Base-by-base conservation (phyloP, 2,329 filamentous ascomycete genomes). In the Colletotrichum destructivum region DNA sequence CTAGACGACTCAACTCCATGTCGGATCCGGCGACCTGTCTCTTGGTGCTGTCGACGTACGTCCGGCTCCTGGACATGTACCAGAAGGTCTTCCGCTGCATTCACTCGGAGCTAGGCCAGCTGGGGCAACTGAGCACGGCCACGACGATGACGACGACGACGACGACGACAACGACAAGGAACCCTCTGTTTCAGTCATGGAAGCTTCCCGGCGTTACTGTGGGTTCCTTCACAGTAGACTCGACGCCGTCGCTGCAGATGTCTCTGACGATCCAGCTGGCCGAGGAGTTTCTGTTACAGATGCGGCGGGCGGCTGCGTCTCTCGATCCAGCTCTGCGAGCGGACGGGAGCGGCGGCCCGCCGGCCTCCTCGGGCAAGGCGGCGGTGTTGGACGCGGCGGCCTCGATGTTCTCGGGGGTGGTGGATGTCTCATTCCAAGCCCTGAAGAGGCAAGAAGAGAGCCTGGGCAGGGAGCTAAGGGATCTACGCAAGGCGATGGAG, bases 211-310 rank as follows among this genome's bases (percentile, higher is more conserved):
- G 82, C 59, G 82, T 84, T 4, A 82, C 80, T 5, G 78, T 84
- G 2, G 83, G 83, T 5, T 81, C 81, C 4, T 83, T 84, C 55
- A 78, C 82, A 5, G 80, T 84, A 18, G 80, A 82, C 56, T 80
- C 82, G 15, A 79, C 82, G 4, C 81, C 82, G 1, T 79, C 79
- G n/a, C 76, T 84, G 44, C 83, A 84, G 70, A 83, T 84, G 80
- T 83, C 80, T 13, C 77, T 85, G 23, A 83, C 82, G 3, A 78
- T 84, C 40, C 82, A 84, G 71, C 76, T 85, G n/a, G 82, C 80
- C 6, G 81, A 84, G 69, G 81, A 83, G 73, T 83, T 84, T 52
- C 76, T 84, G 16, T 75, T 74, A 40, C 78, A 80, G 40, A 79
- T 84, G 31, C 78, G 81, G 44, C 74, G 75, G 8, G 78, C 79